Conservation (phyloP, 768 basidiomycete genomes). For the Boletus edulis region DNA sequence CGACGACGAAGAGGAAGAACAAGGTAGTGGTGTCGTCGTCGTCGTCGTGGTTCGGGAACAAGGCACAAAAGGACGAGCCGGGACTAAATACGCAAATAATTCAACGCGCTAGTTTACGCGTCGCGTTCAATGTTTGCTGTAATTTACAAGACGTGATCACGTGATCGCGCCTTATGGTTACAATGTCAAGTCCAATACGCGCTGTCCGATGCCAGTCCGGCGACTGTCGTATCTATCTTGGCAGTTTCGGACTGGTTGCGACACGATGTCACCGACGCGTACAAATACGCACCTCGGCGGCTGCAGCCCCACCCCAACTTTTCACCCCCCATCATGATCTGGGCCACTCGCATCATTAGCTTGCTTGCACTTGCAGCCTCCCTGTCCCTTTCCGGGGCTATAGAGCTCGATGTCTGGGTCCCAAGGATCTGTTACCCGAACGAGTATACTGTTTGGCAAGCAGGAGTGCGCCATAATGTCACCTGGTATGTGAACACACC, state of each 20-base stretch:
- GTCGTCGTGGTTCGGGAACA: constrained; percentile 20
- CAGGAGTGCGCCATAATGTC: neutral
- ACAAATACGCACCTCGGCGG: constrained; percentile 1
- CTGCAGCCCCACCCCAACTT: neutral
- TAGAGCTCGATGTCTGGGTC: constrained; percentile 21
- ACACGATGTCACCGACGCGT: neutral
- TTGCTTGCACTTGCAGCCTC: constrained; percentile 10
- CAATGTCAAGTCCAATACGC: no score
- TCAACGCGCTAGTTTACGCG: constrained; percentile 41
- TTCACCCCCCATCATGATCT: neutral
- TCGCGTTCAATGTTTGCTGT: constrained; percentile 35
- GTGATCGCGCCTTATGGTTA: constrained; percentile 5
- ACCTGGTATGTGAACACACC: constrained; percentile 26
- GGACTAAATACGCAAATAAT: constrained; percentile 29
- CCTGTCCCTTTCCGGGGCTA: constrained; percentile 6
- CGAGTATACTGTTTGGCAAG: rapidly evolving
- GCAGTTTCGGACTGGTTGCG: no score
- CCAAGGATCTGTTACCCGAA: constrained; percentile 28
- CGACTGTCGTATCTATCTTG: no score
- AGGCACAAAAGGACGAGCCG: neutral
- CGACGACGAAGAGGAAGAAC: constrained; percentile 6
- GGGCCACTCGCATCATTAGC: neutral
- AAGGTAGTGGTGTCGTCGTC: neutral
- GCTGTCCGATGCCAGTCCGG: no score
- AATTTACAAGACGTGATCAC: constrained; percentile 16